These are phyloP conservation scores for Hygrophoropsis aurantiaca DNA, from an alignment of 768 basidiomycete genomes.

Conservation along the genomic window DNA sequence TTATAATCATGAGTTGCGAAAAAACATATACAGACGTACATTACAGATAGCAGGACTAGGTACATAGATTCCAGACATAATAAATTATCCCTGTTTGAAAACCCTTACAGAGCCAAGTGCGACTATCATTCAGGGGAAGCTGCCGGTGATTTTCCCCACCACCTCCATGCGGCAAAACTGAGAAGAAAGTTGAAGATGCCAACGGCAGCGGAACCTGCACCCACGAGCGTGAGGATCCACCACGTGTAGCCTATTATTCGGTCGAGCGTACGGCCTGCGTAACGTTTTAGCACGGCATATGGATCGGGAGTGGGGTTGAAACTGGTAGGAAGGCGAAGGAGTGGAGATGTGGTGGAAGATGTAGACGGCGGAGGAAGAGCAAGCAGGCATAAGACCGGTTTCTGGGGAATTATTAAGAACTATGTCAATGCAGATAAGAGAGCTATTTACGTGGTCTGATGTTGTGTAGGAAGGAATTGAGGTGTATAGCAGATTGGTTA, in stretches of 20 bases:
- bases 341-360: slow-evolving; percentile 30
- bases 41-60: no score
- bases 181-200: slow-evolving; percentile 73
- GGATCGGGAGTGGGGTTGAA: slow-evolving; percentile 58
- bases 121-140: no score
- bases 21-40: not conserved
- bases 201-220: slow-evolving; percentile 70
- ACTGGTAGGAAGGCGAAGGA: slow-evolving; percentile 48
- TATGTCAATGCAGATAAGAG: not conserved
- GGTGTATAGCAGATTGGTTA: slow-evolving; percentile 72
- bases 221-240: slow-evolving; percentile 73
- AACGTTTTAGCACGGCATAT: slow-evolving; percentile 53
- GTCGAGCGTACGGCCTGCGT: slow-evolving; percentile 66
- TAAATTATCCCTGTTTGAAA: no score
- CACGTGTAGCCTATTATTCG: slow-evolving; percentile 76
- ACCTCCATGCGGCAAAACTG: slow-evolving; percentile 65
- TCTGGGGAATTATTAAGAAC: slow-evolving; percentile 42
- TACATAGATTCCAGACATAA: no score
- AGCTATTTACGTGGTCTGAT: slow-evolving; percentile 65
- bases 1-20: not conserved
- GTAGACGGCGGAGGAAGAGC: slow-evolving; percentile 49
- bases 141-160: slow-evolving; percentile 42
- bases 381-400: slow-evolving; percentile 82
- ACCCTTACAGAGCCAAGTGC: no score
- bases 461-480: slow-evolving; percentile 80